These are phyloP conservation scores for Ceratonia siliqua DNA, from an alignment of 306 rosid genomes.

Conservation along the genomic window DNA sequence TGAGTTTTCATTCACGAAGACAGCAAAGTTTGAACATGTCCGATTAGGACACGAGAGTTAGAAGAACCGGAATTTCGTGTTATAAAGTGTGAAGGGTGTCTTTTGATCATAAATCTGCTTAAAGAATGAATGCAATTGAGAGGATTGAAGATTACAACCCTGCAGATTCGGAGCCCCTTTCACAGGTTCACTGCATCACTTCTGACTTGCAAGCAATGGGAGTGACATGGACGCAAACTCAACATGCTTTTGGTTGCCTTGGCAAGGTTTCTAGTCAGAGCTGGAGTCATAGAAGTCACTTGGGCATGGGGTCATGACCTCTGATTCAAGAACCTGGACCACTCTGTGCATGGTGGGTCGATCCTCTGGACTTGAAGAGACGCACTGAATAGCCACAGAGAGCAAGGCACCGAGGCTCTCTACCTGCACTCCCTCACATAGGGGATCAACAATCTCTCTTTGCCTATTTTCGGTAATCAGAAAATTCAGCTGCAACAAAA, in stretches of 20 bases:
- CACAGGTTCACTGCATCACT: slow-evolving; percentile 23
- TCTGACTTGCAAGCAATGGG: slow-evolving; percentile 33
- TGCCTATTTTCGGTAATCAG: slow-evolving; percentile 77
- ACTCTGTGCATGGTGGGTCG: slow-evolving; percentile 98
- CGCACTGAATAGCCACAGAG: slow-evolving; percentile 79
- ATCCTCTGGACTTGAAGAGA: slow-evolving; percentile 89
- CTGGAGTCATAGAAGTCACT: slow-evolving; percentile 89
- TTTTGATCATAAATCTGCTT: slow-evolving; percentile 35
- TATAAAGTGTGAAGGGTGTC: slow-evolving; percentile 30
- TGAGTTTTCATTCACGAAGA: slow-evolving; percentile 43
- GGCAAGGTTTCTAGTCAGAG: slow-evolving; percentile 58
- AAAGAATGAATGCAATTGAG: slow-evolving; percentile 47
- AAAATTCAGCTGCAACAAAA: slow-evolving; percentile 74
- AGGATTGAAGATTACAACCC: slow-evolving; percentile 30
- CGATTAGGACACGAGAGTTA: slow-evolving; percentile 35
- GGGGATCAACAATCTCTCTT: slow-evolving; percentile 78
- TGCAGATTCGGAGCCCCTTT: slow-evolving; percentile 36
- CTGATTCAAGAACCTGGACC: slow-evolving; percentile 91
- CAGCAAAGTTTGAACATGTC: slow-evolving; percentile 38
- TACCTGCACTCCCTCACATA: slow-evolving; percentile 80
- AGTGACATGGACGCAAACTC: slow-evolving; percentile 33
- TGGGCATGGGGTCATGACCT: slow-evolving; percentile 96
- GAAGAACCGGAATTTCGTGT: slow-evolving; percentile 29
- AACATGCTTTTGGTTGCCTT: slow-evolving; percentile 27
- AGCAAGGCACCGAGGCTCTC: slow-evolving; percentile 95